These are phyloP conservation scores for Corniculantispora saksenae DNA, from an alignment of 2,329 filamentous ascomycete species.

Conservation along the genomic window DNA sequence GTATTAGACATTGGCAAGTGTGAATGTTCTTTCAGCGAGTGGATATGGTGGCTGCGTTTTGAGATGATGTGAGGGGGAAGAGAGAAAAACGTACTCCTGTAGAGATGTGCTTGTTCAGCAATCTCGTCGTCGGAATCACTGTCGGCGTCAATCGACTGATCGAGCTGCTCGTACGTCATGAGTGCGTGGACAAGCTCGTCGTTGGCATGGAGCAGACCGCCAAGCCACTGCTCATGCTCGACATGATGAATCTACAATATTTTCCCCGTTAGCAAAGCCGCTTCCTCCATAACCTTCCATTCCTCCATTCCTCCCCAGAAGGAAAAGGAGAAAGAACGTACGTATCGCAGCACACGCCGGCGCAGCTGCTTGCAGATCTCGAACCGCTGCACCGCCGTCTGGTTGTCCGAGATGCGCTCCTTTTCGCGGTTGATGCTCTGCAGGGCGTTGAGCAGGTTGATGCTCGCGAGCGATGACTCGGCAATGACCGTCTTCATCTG, in stretches of 20 bases:
- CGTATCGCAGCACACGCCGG: slow-evolving; percentile 81
- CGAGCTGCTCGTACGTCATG: slow-evolving; percentile 92
- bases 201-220: slow-evolving; percentile 87
- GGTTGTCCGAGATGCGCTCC: slow-evolving; percentile 84
- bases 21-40: no score
- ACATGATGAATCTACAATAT: slow-evolving; percentile 85
- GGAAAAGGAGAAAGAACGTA: no score
- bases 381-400: slow-evolving; percentile 72
- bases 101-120: slow-evolving; percentile 66
- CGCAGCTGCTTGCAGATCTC: slow-evolving; percentile 84
- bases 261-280: not conserved
- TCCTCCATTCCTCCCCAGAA: no score
- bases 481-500: slow-evolving; percentile 82
- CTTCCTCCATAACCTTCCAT: no score
- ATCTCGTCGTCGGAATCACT: slow-evolving; percentile 70
- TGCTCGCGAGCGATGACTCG: slow-evolving; percentile 85
- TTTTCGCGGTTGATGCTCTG: slow-evolving; percentile 89
- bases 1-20: no score
- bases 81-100: slow-evolving; percentile 51
- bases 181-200: slow-evolving; percentile 92
- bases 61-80: no score
- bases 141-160: slow-evolving; percentile 78
- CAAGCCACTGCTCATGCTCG: slow-evolving; percentile 88
- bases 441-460: slow-evolving; percentile 82
- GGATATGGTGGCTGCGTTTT: no score